These are phyloP conservation scores for Acephala macrosclerotiorum DNA, from an alignment of 2,329 filamentous ascomycete genomes.

Conservation along the genomic window DNA sequence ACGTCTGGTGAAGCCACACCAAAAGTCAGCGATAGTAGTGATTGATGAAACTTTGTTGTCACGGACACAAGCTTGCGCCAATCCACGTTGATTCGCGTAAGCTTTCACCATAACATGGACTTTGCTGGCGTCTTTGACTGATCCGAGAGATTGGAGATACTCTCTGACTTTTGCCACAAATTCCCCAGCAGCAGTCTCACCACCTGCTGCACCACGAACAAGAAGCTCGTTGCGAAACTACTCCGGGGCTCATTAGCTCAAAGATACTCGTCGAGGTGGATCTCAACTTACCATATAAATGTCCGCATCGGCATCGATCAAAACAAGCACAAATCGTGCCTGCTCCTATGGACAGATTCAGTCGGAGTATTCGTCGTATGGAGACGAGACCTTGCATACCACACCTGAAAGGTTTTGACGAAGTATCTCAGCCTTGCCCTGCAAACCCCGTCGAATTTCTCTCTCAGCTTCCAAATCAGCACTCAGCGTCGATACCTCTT, in stretches of 20 bases:
- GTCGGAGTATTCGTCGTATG: not conserved
- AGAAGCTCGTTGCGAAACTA: constrained; percentile 25
- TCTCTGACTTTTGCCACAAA: constrained; percentile 24
- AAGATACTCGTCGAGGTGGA: not conserved
- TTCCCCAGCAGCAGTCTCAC: constrained; percentile 20
- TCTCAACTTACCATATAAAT: constrained; percentile 17
- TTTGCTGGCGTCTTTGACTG: constrained; percentile 13
- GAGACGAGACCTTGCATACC: constrained; percentile 2
- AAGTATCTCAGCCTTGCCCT: constrained; percentile 14
- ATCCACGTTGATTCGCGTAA: constrained; percentile 58
- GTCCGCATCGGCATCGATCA: constrained; percentile 30
- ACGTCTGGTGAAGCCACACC: constrained; percentile 62
- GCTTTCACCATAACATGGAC: constrained; percentile 57
- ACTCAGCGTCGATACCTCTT: constrained; percentile 11
- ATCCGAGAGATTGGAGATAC: constrained; percentile 15
- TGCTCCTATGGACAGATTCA: constrained; percentile 11
- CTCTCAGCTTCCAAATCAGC: constrained; percentile 25
- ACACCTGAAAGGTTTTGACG: not conserved
- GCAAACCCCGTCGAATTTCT: constrained; percentile 16
- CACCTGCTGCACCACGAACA: constrained; percentile 16
- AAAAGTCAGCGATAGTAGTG: constrained; percentile 59
- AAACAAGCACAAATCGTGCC: constrained; percentile 26
- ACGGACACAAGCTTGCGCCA: constrained; percentile 56
- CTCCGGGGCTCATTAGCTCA: not conserved
- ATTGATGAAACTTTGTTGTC: constrained; percentile 52